Base-by-base conservation (phyloP, 1,139 yeast genomes). In the Pichia cactophila region DNA sequence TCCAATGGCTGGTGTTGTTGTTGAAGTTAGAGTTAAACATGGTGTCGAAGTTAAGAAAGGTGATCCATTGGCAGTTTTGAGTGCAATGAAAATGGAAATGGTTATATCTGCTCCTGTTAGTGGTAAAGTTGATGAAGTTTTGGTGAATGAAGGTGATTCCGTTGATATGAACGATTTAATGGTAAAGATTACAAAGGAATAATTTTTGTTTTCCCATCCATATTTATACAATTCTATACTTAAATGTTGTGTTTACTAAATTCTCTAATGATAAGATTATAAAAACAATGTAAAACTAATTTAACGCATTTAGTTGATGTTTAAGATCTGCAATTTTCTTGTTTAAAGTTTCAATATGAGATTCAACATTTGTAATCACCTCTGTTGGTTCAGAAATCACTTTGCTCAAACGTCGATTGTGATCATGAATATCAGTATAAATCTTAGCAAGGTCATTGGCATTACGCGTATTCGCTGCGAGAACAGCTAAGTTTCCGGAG, bases 21-120 rank as follows among this genome's bases (percentile, higher is more conserved):
- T 92, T 59, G 98, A 94, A 71, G 84, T 92, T 51, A 87, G 95
- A 65, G 86, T 88, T 54, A 86, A 88, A 72, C 80, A 80, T 60
- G 96, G 95, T 54, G 75, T 82, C 48, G 85, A 83, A 58, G 96
- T 94, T 58, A 88, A 86, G 78, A 92, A 90, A 80, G 98, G 99
- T 58, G 96, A 92, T 66, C 94, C 97, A 42, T 70, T 92, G 60
- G 95, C 95, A 50, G 96, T 92, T 33, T 77, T 92, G 64, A 83
- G 94, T 65, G 98, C 99, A 57, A 94, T 92, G 99, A 94, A 94
- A 80, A 94, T 94, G 98, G 99, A 92, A 74, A 92, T 92, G 97
- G 95, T 92, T 48, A 90, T 92, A 60, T 80, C 90, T 66, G 92
- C 99, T 10, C 96, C 95, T 49, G 83, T 80, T 54, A 76, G 84